These are phyloP conservation scores for Pisolithus thermaeus DNA, from an alignment of 1,284 basidiomycete genomes.

Conservation along the genomic window DNA sequence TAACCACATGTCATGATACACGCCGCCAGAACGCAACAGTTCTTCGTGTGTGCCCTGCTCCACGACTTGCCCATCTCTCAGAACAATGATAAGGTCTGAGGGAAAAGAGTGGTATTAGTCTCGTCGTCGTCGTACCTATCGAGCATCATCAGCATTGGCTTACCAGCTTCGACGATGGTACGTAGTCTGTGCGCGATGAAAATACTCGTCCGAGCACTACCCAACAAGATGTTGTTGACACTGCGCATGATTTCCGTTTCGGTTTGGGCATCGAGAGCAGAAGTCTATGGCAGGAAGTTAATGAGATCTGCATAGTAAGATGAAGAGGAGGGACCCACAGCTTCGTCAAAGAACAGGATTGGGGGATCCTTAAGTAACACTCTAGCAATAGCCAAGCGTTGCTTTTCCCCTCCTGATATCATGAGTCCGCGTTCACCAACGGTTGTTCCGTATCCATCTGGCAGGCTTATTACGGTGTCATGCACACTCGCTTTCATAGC, in stretches of 20 bases:
- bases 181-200: conserved; percentile 92
- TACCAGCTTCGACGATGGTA: conserved; percentile 86
- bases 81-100: conserved; percentile 83
- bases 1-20: conserved; percentile 86
- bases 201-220: conserved; percentile 82
- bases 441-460: conserved; percentile 84
- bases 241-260: conserved; percentile 95
- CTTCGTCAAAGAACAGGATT: conserved; percentile 97
- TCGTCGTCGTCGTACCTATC: not conserved
- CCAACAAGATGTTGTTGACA: conserved; percentile 76
- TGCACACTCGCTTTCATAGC: conserved; percentile 87
- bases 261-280: conserved; percentile 90
- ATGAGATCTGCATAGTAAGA: not conserved
- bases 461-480: conserved; percentile 72
- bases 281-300: conserved; percentile 53
- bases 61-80: conserved; percentile 78
- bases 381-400: conserved; percentile 89
- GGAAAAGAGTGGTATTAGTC: not conserved
- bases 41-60: conserved; percentile 93
- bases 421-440: conserved; percentile 96
- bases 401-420: conserved; percentile 98
- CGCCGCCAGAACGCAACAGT: conserved; percentile 62
- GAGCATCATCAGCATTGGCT: conserved; percentile 17
- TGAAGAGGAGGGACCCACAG: conserved; percentile 47
- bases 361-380: conserved; percentile 91